Evolutionary conservation across 2,329 filamentous ascomycete species (phyloP).

Genomic region (Diaporthe citriasiana): DNA sequence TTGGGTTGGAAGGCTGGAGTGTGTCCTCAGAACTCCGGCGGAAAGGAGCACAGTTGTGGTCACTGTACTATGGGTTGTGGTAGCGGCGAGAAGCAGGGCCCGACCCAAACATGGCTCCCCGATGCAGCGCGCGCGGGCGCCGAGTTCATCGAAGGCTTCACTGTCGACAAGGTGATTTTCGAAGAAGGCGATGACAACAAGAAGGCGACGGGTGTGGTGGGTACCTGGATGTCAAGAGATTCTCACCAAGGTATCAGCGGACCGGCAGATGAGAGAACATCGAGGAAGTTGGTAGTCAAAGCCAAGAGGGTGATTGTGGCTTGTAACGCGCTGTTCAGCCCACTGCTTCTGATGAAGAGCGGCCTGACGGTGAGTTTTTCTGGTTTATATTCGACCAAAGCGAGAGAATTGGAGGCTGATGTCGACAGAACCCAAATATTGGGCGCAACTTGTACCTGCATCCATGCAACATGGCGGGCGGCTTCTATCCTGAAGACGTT

Average conservation of each 20-base stretch:
- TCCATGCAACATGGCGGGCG: slow-evolving; percentile 71
- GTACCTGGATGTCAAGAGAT: slow-evolving; percentile 82
- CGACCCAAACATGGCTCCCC: slow-evolving; percentile 81
- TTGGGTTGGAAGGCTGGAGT: slow-evolving; percentile 78
- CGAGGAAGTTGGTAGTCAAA: slow-evolving; percentile 76
- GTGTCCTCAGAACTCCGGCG: slow-evolving; percentile 85
- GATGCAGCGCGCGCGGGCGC: slow-evolving; percentile 84
- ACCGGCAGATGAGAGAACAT: slow-evolving; percentile 58
- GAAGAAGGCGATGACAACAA: slow-evolving; percentile 63
- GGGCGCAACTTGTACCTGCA: slow-evolving; percentile 85
- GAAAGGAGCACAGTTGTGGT: slow-evolving; percentile 81
- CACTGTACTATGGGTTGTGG: slow-evolving; percentile 73
- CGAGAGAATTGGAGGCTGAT: slow-evolving; percentile 27
- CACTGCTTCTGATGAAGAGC: slow-evolving; percentile 81
- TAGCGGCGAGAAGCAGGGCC: slow-evolving; percentile 82
- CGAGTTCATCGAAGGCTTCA: slow-evolving; percentile 86
- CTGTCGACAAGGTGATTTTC: slow-evolving; percentile 79
- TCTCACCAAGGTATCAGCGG: slow-evolving; percentile 70
- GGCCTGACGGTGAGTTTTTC: slow-evolving; percentile 71
- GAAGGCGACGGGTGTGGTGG: slow-evolving; percentile 78
- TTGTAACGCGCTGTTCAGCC: slow-evolving; percentile 81
- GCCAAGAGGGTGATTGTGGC: slow-evolving; percentile 87
- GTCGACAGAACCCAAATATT: slow-evolving; percentile 76
- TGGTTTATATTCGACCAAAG: neutral
- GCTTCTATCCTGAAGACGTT: slow-evolving; percentile 78